Evolutionary conservation across 164 flowering plant species (phyloP), one percentile per base, ranked within the genome.

Genomic region (Dillenia suffruticosa): DNA sequence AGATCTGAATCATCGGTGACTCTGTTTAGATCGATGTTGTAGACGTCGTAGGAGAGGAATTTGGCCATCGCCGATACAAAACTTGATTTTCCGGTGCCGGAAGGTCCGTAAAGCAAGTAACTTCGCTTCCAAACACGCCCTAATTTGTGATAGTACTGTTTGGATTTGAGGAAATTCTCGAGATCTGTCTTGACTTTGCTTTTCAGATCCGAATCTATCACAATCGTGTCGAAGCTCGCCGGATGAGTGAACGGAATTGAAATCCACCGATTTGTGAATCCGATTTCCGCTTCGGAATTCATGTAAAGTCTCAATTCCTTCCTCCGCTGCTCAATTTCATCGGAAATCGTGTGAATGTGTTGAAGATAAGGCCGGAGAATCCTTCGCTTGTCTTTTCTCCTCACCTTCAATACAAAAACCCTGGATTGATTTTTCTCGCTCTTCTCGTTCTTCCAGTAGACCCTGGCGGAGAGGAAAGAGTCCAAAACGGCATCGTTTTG

Each of bases 81-180:
- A 48, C 84, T 87, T 32, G 98, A 82, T 57, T 92, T 92, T 0
- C 96, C 94, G 2, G 96, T 87, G 8, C 98, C 98, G 16, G 94
- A 74, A 0, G 82, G 74, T 9, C 98, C 98, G 72, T 84, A 73
- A 2, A 92, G 68, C 5, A 92, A 75, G 55, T 86, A 92, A 59
- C 94, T 87, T 51, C 98, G 81, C 49, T 79, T 85, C 96, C 98
- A 92, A 44, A 82, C 90, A 4, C 92, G 89, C 16, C 98, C 98
- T 14, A 89, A 60, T 1, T 81, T 74, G 59, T 92, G 86, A 32
- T 84, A 92, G 57, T 87, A 87, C 63, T 84, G 86, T 46, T 80
- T 84, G 12, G 92, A 78, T 55, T 92, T 92, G 24, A 83, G 26
- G 65, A 89, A 89, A 50, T 67, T 47, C 45, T 89, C 98, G 10